Evolutionary conservation across 768 basidiomycete species (phyloP).

Genomic region (Russula earlei): DNA sequence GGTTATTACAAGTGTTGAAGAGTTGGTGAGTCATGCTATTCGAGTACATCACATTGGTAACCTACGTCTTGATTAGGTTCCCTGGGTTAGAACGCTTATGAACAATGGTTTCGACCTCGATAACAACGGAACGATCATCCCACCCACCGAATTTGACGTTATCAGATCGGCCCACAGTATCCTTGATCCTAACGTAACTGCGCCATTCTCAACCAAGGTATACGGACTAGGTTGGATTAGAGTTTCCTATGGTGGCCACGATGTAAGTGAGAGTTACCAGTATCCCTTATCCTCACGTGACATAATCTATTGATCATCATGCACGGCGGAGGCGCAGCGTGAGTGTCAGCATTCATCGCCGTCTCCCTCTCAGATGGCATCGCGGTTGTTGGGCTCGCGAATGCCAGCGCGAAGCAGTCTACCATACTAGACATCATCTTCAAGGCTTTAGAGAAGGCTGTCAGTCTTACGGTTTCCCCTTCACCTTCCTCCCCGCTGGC

Average conservation of each 20-base stretch:
- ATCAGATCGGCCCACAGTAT: constrained; percentile 29
- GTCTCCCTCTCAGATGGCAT: constrained; percentile 31
- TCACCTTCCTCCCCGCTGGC: no score
- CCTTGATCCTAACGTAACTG: constrained; percentile 5
- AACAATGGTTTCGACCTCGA: constrained; percentile 26
- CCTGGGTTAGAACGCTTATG: constrained; percentile 33
- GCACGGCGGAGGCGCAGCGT: constrained; percentile 27
- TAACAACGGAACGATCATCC: constrained; percentile 29
- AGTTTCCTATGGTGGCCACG: constrained; percentile 31
- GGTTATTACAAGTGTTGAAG: constrained; percentile 34
- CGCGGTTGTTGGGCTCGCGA: constrained; percentile 26
- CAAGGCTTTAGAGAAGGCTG: background rate
- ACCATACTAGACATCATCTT: background rate
- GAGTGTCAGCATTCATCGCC: constrained; percentile 26
- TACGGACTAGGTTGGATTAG: constrained; percentile 40
- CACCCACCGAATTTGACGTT: constrained; percentile 25
- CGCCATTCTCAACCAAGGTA: constrained; percentile 19
- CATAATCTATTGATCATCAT: constrained; percentile 25
- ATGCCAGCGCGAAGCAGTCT: constrained; percentile 15
- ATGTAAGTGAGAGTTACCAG: constrained; percentile 25
- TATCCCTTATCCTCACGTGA: background rate
- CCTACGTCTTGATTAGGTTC: constrained; percentile 24
- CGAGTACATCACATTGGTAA: background rate
- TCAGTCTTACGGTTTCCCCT: no score
- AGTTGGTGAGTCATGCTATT: constrained; percentile 30